Base-by-base conservation (phyloP, 495 filamentous ascomycete genomes). In the Thozetella sp. region DNA sequence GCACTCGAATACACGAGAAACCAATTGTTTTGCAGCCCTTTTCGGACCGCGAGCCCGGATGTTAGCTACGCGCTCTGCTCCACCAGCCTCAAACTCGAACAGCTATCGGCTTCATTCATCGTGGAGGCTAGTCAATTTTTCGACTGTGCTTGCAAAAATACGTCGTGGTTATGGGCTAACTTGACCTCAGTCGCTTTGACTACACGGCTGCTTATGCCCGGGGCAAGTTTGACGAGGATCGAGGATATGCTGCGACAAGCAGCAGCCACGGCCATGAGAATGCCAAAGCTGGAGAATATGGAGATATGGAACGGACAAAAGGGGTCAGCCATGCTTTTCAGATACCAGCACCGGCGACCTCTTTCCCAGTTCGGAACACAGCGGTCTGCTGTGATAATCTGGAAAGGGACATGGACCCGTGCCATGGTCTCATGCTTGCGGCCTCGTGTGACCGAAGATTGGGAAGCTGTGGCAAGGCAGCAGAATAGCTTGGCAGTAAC, bases 321-420 rank as follows among this genome's bases (percentile, higher is more conserved):
- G 43, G 43, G 43, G 43, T 48, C 43, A 48, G 43, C 43, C 43
- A 48, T 48, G 43, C 43, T 48, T 48, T 48, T 48, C 43, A 48
- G 43, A 48, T 48, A 48, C 43, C 43, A 48, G 43, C 9, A 48
- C 43, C 43, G 43, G 43, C 30, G 30, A 37, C 30, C 17, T 37
- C n/a, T 15, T 3, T 19, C 43, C 43, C 43, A 20, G 10, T n/a
- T 48, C 43, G 43, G 43, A 48, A 48, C 43, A 48, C 9, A 11
- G 43, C 43, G n/a, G 43, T 48, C 43, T 48, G 43, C n/a, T 9
- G 9, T 11, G 43, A 48, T 48, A 48, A 19, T 11, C 43, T 48
- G 43, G 43, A 48, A 48, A 48, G 43, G n/a, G 43, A 48, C 10
- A 48, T 48, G 43, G 43, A 19, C 43, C 43, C 43, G 43, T 48